Base-by-base conservation (phyloP, 352 stramenopile species). In the Phytophthora idaei region DNA sequence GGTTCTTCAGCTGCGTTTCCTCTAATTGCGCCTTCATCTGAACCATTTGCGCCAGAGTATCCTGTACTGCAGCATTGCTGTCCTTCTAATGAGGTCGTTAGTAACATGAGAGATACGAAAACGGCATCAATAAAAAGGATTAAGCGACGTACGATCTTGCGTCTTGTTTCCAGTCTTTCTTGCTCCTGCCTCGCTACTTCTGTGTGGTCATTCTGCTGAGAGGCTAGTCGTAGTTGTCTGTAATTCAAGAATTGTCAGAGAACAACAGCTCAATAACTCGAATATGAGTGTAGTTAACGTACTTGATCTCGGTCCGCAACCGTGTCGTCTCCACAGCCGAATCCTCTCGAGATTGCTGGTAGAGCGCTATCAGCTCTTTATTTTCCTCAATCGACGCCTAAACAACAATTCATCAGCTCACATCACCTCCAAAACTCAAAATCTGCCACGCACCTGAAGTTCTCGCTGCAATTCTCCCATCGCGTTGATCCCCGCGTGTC, bases 301-400 rank as follows among this genome's bases (percentile, higher is more conserved):
- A 89, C 82, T 85, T 87, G 69, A 88, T 83, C 64, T 89, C 81
- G 1, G 74, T 65, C 12, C 77, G 69, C 21, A 94, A 64, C 1
- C 57, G 62, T n/a, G 72, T 37, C 11, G 80, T 84, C 47, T 94
- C 83, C 3, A 69, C 27, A 0, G 68, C 64, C 7, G 85, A 87
- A 10, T 92, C 78, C 44, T 87, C 78, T 47, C 78, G 77, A 25
- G 88, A 71, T 42, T 90, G 84, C 59, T 94, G 73, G 52, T 92
- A 94, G 17, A 92, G 80, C 0, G 37, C 53, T n/a, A 91, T 81
- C 3, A 94, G 56, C 54, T 94, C 85, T 51, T 90, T 92, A 66
- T 92, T 89, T 52, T 92, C 83, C 27, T 80, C 61, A 36, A 90
- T 79, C 9, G 82, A 90, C 12, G 78, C 58, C 76, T 93, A 49